Conservation (phyloP, 371 early-diverging fungal genomes). For the Aphelidium insulamus region DNA sequence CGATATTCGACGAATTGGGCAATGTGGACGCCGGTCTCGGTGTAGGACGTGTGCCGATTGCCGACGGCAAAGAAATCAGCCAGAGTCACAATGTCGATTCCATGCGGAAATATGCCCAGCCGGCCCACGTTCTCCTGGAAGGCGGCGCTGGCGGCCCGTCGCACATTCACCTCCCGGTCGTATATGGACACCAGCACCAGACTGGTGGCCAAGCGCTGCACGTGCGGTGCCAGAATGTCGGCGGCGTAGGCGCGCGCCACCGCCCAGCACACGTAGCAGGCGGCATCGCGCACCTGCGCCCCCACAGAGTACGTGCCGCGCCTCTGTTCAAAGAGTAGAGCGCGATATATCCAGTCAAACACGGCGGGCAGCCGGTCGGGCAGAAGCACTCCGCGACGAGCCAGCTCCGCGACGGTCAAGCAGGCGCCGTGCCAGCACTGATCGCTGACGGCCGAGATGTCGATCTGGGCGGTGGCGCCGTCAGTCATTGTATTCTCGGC, state of each 20-base stretch:
- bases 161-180: slow-evolving; percentile 82
- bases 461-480: slow-evolving; percentile 10
- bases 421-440: slow-evolving; percentile 85
- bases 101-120: slow-evolving; percentile 75
- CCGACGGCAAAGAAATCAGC: slow-evolving; percentile 85
- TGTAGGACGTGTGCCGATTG: slow-evolving; percentile 44
- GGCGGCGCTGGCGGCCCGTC: slow-evolving; percentile 87
- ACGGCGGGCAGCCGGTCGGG: slow-evolving; percentile 36
- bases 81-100: slow-evolving; percentile 65
- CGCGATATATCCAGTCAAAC: slow-evolving; percentile 53
- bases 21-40: no score
- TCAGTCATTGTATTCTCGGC: slow-evolving; percentile 29
- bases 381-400: slow-evolving; percentile 57
- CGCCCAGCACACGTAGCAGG: slow-evolving; percentile 91
- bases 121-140: slow-evolving; percentile 94
- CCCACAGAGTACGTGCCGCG: slow-evolving; percentile 76
- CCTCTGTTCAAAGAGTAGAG: slow-evolving; percentile 63
- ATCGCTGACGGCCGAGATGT: slow-evolving; percentile 65
- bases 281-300: slow-evolving; percentile 83
- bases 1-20: no score
- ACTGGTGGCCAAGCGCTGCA: slow-evolving; percentile 33
- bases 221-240: slow-evolving; percentile 30
- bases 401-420: slow-evolving; percentile 76
- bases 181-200: slow-evolving; percentile 57
- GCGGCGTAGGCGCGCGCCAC: slow-evolving; percentile 79